Percentiles rank a stretch among this genome's conserved stretches.
phyloP scores from a whole-genome alignment of 2,329 filamentous ascomycete genomes.

The Shiraia sp. region DNA sequence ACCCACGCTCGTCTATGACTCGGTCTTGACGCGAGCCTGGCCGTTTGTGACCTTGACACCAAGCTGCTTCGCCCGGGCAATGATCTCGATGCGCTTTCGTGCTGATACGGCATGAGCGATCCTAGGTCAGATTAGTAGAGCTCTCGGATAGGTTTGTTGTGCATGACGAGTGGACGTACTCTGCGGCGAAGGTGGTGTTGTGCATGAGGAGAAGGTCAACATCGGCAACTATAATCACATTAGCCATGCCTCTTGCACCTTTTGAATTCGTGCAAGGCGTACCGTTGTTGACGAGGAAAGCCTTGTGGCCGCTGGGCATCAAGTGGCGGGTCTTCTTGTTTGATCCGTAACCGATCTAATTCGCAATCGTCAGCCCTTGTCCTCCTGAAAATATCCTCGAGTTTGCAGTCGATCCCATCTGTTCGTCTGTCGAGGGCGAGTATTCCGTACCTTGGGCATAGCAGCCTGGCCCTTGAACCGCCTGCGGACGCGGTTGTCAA shows the following conservation, averaged over 20 bases:
- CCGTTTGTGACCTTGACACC: constrained; percentile 99
- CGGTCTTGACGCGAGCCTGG: constrained; percentile 98
- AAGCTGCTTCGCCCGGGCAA: constrained; percentile 95
- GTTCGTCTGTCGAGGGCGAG: constrained; percentile 9
- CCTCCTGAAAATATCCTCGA: background rate
- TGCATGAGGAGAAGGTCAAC: constrained; percentile 99
- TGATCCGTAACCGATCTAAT: constrained; percentile 93
- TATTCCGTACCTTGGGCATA: constrained; percentile 91
- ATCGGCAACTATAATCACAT: constrained; percentile 64
- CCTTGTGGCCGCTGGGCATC: constrained; percentile 99
- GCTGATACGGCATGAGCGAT: constrained; percentile 98
- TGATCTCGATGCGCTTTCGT: constrained; percentile 97
- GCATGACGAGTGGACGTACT: constrained; percentile 65
- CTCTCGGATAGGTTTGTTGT: background rate
- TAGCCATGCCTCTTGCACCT: constrained; percentile 16
- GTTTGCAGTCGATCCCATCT: background rate
- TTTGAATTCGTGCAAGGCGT: constrained; percentile 11
- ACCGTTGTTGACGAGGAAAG: constrained; percentile 96
- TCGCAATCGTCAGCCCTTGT: constrained; percentile 35
- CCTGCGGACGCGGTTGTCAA: constrained; percentile 96
- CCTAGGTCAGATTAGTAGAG: constrained; percentile 55
- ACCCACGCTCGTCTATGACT: constrained; percentile 60
- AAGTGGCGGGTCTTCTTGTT: constrained; percentile 99
- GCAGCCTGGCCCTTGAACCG: constrained; percentile 93
- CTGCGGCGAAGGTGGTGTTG: constrained; percentile 98